Percentiles rank a stretch among this genome's conserved stretches.
These are phyloP conservation scores for Rhizophagus sp. DNA, from an alignment of 192 early-diverging fungal species.

Conservation along the genomic window DNA sequence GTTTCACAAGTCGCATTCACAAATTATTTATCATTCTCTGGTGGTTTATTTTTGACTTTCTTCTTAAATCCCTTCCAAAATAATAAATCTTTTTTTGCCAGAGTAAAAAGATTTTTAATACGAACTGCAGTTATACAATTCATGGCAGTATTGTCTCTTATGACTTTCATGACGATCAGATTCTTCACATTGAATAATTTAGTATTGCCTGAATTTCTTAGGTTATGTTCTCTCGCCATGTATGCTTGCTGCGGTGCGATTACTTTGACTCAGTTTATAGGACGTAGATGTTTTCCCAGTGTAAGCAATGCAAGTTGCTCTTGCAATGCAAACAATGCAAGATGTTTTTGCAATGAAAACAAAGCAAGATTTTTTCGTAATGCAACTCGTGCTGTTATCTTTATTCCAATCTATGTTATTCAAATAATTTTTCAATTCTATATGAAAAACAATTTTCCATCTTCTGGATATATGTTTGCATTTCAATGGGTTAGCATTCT, in stretches of 20 bases:
- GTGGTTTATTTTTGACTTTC: conserved; percentile 1
- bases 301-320: too few species aligned
- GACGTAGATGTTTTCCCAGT: too few species aligned
- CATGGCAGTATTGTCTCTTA: not conserved
- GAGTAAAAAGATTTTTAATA: not conserved
- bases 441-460: not conserved
- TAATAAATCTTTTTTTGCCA: not conserved
- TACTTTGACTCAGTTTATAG: not conserved
- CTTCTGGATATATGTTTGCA: not conserved
- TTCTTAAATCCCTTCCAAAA: not conserved
- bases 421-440: conserved; percentile 13
- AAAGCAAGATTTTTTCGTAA: not conserved
- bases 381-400: not conserved
- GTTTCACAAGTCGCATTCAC: not conserved
- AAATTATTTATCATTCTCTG: conserved; percentile 13
- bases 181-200: conserved; percentile 1
- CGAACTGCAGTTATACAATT: conserved; percentile 12
- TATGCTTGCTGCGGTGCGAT: not conserved
- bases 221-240: not conserved
- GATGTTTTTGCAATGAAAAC: too few species aligned
- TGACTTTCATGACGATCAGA: conserved; percentile 10
- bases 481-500: conserved; percentile 14
- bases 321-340: too few species aligned
- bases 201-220: not conserved
- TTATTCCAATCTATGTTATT: not conserved